These are phyloP conservation scores for Boletus sensibilis DNA, from an alignment of 768 basidiomycete genomes.

Conservation along the genomic window DNA sequence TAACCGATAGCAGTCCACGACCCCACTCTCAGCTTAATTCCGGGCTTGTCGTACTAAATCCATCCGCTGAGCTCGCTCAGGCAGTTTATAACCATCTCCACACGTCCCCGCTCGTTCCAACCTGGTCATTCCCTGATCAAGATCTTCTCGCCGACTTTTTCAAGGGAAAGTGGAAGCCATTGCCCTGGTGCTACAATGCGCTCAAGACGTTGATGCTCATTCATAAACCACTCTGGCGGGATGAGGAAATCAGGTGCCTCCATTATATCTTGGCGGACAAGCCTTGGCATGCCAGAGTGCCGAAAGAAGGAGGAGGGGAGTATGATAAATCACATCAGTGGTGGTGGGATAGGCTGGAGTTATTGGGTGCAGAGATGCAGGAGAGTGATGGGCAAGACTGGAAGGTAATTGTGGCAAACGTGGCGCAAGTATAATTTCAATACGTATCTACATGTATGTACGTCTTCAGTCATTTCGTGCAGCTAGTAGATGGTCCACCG, in stretches of 20 bases:
- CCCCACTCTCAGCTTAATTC: constrained; percentile 87
- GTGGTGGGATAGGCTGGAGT: constrained; percentile 77
- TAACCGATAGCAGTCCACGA: constrained; percentile 52
- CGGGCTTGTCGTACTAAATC: constrained; percentile 82
- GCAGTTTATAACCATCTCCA: constrained; percentile 45
- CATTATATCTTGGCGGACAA: constrained; percentile 89
- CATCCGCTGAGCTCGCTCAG: constrained; percentile 56
- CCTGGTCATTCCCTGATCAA: constrained; percentile 86
- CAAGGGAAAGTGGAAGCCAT: constrained; percentile 69
- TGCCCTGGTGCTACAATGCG: constrained; percentile 90
- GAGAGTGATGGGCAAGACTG: constrained; percentile 45
- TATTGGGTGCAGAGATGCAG: constrained; percentile 42
- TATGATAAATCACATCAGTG: constrained; percentile 59
- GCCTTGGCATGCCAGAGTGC: constrained; percentile 68
- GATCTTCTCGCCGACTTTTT: constrained; percentile 85
- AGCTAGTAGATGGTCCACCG: neutral
- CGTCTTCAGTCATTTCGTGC: neutral
- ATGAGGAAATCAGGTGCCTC: constrained; percentile 80
- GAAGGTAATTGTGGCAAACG: constrained; percentile 50
- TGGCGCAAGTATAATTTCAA: constrained; percentile 31
- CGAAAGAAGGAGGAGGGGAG: constrained; percentile 40
- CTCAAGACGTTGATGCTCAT: constrained; percentile 78
- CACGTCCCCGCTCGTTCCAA: constrained; percentile 50
- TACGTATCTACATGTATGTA: neutral
- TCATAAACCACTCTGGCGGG: constrained; percentile 78